Percentiles rank a stretch among this genome's conserved stretches.
Evolutionary conservation across 1,284 basidiomycete genomes (phyloP).

Genomic region (Boletus mariae): DNA sequence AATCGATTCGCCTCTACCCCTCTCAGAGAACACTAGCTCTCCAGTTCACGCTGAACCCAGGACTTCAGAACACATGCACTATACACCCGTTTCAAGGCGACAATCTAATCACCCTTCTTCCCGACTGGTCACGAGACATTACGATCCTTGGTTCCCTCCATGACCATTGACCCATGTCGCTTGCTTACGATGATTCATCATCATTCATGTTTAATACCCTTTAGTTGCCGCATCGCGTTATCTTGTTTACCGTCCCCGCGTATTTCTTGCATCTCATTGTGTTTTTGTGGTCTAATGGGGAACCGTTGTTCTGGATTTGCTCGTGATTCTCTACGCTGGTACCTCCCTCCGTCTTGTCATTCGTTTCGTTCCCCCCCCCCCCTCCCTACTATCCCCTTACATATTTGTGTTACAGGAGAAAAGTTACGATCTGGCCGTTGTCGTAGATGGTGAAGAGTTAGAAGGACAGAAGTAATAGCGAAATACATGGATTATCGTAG

Average conservation of each 20-base stretch:
- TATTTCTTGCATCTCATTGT: constrained; percentile 25
- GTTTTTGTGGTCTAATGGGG: constrained; percentile 24
- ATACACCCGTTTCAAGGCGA: constrained; percentile 28
- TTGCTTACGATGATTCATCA: constrained; percentile 31
- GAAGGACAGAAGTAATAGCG: constrained; percentile 31
- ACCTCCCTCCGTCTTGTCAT: constrained; percentile 8
- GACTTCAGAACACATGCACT: constrained; percentile 15
- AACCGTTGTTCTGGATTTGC: constrained; percentile 17
- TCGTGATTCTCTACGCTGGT: constrained; percentile 18
- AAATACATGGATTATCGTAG: constrained; percentile 26
- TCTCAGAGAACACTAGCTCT: constrained; percentile 14
- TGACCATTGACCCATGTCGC: constrained; percentile 13
- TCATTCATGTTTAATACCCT: constrained; percentile 31
- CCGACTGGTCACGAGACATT: constrained; percentile 21
- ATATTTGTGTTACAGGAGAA: constrained; percentile 26
- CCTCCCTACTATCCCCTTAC: constrained; percentile 8
- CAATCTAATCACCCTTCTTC: constrained; percentile 24
- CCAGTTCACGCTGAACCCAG: constrained; percentile 5
- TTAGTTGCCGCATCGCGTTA: constrained; percentile 27
- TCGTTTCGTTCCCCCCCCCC: constrained; percentile 10
- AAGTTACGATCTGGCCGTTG: constrained; percentile 27
- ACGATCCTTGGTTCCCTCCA: constrained; percentile 17
- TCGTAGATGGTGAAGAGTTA: constrained; percentile 25
- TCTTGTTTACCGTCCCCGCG: constrained; percentile 30
- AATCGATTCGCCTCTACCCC: background rate